These are phyloP conservation scores for Diaporthe citri DNA, from an alignment of 2,329 filamentous ascomycete genomes.

Conservation along the genomic window DNA sequence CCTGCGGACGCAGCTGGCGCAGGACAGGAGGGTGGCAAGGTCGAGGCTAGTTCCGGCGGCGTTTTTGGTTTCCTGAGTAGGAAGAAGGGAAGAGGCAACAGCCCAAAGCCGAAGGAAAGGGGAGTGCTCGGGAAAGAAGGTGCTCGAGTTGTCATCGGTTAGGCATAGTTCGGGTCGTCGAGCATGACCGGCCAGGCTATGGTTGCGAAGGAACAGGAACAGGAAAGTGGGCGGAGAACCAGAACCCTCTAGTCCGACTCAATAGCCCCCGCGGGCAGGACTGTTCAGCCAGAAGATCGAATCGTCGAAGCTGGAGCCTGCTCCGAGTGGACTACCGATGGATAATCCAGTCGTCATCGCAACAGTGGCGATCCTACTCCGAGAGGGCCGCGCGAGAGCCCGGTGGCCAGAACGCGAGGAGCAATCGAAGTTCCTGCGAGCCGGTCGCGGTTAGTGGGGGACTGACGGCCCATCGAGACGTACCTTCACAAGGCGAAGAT, in stretches of 20 bases:
- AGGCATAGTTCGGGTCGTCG: conserved; percentile 25
- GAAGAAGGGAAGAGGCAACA: conserved; percentile 91
- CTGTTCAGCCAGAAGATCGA: background rate
- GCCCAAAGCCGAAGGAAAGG: conserved; percentile 92
- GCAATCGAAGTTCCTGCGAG: background rate
- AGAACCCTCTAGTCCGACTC: background rate
- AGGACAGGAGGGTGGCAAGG: conserved; percentile 62
- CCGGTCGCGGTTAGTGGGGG: background rate
- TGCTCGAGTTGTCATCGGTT: conserved; percentile 83
- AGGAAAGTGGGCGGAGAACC: background rate
- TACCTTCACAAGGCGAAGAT: background rate
- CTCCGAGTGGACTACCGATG: background rate
- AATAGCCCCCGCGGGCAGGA: background rate
- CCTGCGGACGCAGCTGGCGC: conserved; percentile 73
- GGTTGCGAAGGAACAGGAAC: background rate
- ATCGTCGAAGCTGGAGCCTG: background rate
- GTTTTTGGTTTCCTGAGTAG: conserved; percentile 92
- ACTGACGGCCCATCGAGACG: background rate
- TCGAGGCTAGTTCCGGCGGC: conserved; percentile 74
- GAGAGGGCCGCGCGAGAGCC: background rate
- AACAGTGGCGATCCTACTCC: background rate
- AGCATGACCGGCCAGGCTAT: conserved; percentile 4
- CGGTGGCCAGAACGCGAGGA: conserved; percentile 2
- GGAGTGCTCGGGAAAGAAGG: conserved; percentile 96
- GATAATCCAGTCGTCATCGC: background rate